phyloP scores from a whole-genome alignment of 2,329 filamentous ascomycete species.

The Camptophora hylomeconis region DNA sequence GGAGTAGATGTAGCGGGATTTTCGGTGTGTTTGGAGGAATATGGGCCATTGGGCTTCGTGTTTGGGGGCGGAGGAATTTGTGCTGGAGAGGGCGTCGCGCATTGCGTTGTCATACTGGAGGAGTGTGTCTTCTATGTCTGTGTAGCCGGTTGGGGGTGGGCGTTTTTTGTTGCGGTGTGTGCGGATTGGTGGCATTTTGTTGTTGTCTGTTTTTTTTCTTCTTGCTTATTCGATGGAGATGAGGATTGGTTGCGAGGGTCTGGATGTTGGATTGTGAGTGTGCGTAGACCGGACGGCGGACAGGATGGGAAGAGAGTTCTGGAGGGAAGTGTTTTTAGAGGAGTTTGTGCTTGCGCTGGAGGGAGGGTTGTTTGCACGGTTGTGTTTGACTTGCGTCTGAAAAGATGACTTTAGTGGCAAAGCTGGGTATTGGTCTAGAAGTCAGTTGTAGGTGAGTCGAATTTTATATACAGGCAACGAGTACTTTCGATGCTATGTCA shows the following conservation, averaged over 20 bases:
- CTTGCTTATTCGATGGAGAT: too few species aligned
- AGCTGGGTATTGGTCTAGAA: too few species aligned
- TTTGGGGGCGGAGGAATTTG: conserved; percentile 65
- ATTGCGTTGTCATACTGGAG: conserved; percentile 56
- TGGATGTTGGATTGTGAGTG: background rate
- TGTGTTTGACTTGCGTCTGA: too few species aligned
- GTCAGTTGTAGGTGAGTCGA: too few species aligned
- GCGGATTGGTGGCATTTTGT: conserved; percentile 47
- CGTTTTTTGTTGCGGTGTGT: conserved; percentile 44
- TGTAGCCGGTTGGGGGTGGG: conserved; percentile 53
- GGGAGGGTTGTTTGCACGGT: too few species aligned
- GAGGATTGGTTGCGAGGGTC: background rate
- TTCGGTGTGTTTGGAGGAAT: conserved; percentile 81
- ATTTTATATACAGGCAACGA: too few species aligned
- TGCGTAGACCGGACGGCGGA: too few species aligned
- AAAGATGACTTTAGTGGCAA: too few species aligned
- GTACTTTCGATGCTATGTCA: too few species aligned
- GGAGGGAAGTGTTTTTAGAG: too few species aligned
- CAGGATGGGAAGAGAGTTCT: too few species aligned
- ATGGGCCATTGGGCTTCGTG: conserved; percentile 94
- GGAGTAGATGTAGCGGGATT: conserved; percentile 84
- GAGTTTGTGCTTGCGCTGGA: too few species aligned
- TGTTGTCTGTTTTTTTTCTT: background rate
- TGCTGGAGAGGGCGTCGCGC: conserved; percentile 77
- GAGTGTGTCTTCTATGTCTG: conserved; percentile 55